These are phyloP conservation scores for Xylaria sp. DNA, from an alignment of 2,329 filamentous ascomycete species.

Conservation along the genomic window DNA sequence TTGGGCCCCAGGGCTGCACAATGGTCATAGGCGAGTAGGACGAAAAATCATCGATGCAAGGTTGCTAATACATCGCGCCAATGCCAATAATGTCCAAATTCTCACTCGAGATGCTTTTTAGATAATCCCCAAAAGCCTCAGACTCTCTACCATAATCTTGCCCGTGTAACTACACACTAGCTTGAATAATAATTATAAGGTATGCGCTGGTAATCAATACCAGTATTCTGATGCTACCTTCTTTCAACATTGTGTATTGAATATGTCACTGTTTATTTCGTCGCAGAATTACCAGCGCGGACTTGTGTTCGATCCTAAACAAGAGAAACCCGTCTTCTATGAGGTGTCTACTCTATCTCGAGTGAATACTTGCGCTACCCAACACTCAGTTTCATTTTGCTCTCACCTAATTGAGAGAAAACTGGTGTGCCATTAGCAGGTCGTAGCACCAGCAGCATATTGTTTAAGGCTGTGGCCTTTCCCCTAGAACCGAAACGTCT, in stretches of 20 bases:
- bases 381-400: too few relatives aligned
- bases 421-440: too few relatives aligned
- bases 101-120: neutral
- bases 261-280: neutral
- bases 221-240: neutral
- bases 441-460: too few relatives aligned
- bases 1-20: constrained; percentile 72
- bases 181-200: too few relatives aligned
- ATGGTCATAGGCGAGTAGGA: constrained; percentile 70
- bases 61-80: neutral
- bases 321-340: too few relatives aligned
- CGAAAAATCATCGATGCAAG: neutral
- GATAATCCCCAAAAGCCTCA: neutral
- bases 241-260: neutral
- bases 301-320: neutral
- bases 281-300: neutral
- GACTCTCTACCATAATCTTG: neutral
- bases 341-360: too few relatives aligned
- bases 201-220: neutral
- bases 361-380: too few relatives aligned
- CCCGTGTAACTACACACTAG: neutral
- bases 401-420: too few relatives aligned
- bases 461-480: too few relatives aligned
- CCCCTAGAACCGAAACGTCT: too few relatives aligned
- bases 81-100: neutral